Evolutionary conservation across 78 protist species (phyloP).

Genomic region (Dictyostelium brefeldianum): DNA sequence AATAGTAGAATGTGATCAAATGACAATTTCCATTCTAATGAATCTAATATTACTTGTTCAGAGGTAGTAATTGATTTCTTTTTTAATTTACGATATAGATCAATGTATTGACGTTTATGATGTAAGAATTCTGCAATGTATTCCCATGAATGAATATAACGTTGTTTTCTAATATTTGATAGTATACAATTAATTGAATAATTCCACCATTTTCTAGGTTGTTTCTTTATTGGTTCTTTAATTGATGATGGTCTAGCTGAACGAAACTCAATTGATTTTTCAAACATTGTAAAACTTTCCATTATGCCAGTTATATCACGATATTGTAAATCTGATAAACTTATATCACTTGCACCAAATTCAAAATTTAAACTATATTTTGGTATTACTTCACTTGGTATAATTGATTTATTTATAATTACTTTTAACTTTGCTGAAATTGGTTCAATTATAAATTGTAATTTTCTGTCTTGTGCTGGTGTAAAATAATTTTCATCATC

Average conservation of each 20-base stretch:
- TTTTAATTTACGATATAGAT: slow-evolving; percentile 24
- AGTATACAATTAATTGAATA: slow-evolving; percentile 15
- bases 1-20: slow-evolving; percentile 35
- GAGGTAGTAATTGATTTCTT: slow-evolving; percentile 36
- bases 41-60: slow-evolving; percentile 42
- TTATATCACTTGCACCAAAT: neutral
- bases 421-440: slow-evolving; percentile 32
- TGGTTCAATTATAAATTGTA: slow-evolving; percentile 35
- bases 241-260: slow-evolving; percentile 10
- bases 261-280: slow-evolving; percentile 36
- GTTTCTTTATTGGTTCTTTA: neutral
- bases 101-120: slow-evolving; percentile 59
- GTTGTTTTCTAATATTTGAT: slow-evolving; percentile 5
- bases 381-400: neutral
- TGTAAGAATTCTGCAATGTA: slow-evolving; percentile 42
- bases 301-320: slow-evolving; percentile 37
- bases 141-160: slow-evolving; percentile 29
- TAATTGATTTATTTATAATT: slow-evolving; percentile 34
- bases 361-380: slow-evolving; percentile 10
- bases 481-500: neutral
- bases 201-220: slow-evolving; percentile 45
- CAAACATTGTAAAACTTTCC: slow-evolving; percentile 57
- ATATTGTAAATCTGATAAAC: slow-evolving; percentile 47
- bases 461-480: neutral
- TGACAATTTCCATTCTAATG: slow-evolving; percentile 70